Base-by-base conservation (phyloP, 1,284 basidiomycete genomes). In the Apiotrichum brassicae region DNA sequence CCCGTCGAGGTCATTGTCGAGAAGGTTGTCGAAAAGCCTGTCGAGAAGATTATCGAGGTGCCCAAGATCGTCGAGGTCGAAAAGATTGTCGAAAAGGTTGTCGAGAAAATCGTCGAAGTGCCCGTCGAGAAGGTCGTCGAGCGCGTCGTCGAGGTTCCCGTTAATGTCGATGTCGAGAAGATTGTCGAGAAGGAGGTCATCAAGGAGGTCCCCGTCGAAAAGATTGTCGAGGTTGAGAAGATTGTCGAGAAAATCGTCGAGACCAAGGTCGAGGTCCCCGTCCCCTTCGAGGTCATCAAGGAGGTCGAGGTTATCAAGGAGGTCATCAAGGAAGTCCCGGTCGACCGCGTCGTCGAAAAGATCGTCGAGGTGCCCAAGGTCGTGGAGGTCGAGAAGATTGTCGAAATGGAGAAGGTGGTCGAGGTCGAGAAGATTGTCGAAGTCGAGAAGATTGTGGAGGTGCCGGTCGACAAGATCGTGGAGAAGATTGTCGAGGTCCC, bases 41-140 rank as follows among this genome's bases (percentile, higher is more conserved):
- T 61, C 39, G 51, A 52, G 9, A 30, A 30, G 28, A 30, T 30
- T 30, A 14, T 30, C 28, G 28, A 30, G 14, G 28, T 30, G 28
- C 28, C 28, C 28, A 30, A 30, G 28, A 30, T 56, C 28, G 61
- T 63, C 33, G 58, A 62, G 28, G 67, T 76, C 35, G 65, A 66
- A 14, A 52, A 48, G 46, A 52, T 55, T 25, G 61, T 65, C 11
- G 56, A 62, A 30, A 53, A 55, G 30, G 54, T 53, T n/a, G 59
- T 76, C 73, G 60, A 71, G 51, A 63, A 70, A 16, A 22, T 58
- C 26, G 62, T 62, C 54, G 54, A 65, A n/a, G 68, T 71, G 14
- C 65, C 66, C 35, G 64, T 71, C 28, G 66, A 76, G 50, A 76
- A 47, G 71, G 75, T 57, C 22, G 77, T 76, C 24, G 69, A 73